Evolutionary conservation across 495 filamentous ascomycete species (phyloP).

Genomic region (Aspergillus bertholletiae): DNA sequence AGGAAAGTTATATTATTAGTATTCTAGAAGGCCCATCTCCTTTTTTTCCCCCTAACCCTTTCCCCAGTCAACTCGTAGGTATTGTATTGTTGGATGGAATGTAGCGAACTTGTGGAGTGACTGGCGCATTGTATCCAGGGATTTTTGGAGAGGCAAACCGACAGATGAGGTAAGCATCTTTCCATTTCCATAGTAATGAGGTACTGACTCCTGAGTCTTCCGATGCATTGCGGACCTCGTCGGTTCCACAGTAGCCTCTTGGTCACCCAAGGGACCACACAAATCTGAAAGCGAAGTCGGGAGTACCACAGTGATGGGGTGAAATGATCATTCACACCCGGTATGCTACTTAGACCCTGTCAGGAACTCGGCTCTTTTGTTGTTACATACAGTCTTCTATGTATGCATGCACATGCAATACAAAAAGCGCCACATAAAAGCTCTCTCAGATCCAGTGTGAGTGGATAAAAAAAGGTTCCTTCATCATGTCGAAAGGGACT

Average conservation of each 20-base stretch:
- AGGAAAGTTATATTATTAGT: too few relatives aligned
- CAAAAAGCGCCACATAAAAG: background rate
- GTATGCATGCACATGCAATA: background rate
- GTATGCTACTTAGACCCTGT: background rate
- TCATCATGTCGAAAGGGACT: background rate
- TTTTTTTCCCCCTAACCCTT: background rate
- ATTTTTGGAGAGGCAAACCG: background rate
- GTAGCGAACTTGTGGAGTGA: background rate
- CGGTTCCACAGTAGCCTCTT: conserved; percentile 2
- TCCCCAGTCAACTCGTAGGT: background rate
- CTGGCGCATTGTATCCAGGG: background rate
- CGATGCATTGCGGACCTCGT: conserved; percentile 3
- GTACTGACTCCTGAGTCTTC: background rate
- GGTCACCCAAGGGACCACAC: background rate
- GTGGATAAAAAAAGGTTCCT: background rate
- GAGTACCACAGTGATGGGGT: background rate
- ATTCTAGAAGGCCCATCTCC: too few relatives aligned
- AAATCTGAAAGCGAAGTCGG: background rate
- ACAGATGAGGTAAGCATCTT: background rate
- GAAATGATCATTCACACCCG: background rate
- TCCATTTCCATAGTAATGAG: background rate
- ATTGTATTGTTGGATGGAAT: background rate
- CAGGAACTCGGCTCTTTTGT: background rate
- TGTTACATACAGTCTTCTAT: background rate
- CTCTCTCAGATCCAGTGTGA: background rate